These are phyloP conservation scores for Cytospora paraplurivora DNA, from an alignment of 2,329 filamentous ascomycete genomes.

Conservation along the genomic window DNA sequence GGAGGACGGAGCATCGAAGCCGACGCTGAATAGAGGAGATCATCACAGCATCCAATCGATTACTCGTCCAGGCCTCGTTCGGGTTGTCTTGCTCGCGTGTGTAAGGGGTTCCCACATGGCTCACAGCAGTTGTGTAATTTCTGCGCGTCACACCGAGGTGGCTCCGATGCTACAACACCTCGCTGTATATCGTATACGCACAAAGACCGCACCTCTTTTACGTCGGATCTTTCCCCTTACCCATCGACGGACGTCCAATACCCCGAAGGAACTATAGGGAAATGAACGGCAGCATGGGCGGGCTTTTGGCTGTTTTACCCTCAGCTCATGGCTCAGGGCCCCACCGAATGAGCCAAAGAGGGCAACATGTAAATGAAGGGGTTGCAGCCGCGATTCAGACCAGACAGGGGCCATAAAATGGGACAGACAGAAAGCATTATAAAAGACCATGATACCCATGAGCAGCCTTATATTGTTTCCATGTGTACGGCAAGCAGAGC, in stretches of 20 bases:
- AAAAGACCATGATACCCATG: background rate
- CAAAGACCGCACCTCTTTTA: no score
- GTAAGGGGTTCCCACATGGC: background rate
- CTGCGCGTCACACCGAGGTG: background rate
- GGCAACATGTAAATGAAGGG: background rate
- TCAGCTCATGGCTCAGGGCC: background rate
- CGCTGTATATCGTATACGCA: no score
- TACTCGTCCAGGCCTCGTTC: background rate
- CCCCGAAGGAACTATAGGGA: no score
- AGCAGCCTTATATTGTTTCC: background rate
- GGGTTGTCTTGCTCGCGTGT: background rate
- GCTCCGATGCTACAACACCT: background rate
- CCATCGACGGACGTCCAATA: no score
- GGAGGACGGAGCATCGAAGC: background rate
- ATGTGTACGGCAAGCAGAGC: background rate
- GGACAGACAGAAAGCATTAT: background rate
- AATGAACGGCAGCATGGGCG: no score
- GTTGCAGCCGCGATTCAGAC: background rate
- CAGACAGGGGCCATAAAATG: background rate
- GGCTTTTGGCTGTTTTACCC: no score
- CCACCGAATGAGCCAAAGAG: background rate
- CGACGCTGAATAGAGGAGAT: background rate
- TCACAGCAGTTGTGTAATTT: conserved; percentile 17
- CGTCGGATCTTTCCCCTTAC: no score
- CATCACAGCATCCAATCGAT: background rate